Evolutionary conservation across 2,329 filamentous ascomycete genomes (phyloP).

Genomic region (Calonectria leucothoes): DNA sequence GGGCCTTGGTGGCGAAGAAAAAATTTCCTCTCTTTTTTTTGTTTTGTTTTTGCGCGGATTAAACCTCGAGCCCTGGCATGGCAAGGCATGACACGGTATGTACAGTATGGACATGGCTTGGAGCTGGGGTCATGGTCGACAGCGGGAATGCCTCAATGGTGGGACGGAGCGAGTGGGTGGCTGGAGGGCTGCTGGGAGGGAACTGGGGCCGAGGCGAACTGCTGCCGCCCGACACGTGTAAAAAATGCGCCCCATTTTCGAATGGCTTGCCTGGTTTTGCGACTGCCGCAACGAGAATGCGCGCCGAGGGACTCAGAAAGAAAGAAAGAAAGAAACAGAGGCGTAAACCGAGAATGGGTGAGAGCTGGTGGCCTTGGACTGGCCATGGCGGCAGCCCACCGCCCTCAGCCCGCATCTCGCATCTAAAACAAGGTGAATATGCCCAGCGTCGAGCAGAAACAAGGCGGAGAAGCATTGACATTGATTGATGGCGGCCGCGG

Average conservation of each 20-base stretch:
- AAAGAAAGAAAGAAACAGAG: neutral
- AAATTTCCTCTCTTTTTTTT: no score
- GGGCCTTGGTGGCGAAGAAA: no score
- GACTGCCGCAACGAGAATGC: neutral
- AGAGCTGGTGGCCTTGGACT: no score
- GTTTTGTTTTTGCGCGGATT: neutral
- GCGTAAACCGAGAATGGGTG: neutral
- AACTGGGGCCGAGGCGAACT: constrained; percentile 15
- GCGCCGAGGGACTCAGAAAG: neutral
- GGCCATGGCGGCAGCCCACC: neutral
- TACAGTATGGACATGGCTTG: neutral
- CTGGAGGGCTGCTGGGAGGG: neutral
- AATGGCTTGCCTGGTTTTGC: neutral
- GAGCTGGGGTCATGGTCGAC: neutral
- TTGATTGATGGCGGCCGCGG: neutral
- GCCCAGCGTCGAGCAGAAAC: neutral
- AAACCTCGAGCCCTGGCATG: neutral
- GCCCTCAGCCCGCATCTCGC: neutral
- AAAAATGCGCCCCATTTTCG: neutral
- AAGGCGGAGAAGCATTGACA: neutral
- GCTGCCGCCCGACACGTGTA: constrained; percentile 19
- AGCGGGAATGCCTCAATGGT: neutral
- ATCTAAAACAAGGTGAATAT: neutral
- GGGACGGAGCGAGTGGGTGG: neutral
- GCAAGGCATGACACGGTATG: no score